Evolutionary conservation across 305 asterid species (phyloP).

Genomic region (Solanum hybrid): DNA sequence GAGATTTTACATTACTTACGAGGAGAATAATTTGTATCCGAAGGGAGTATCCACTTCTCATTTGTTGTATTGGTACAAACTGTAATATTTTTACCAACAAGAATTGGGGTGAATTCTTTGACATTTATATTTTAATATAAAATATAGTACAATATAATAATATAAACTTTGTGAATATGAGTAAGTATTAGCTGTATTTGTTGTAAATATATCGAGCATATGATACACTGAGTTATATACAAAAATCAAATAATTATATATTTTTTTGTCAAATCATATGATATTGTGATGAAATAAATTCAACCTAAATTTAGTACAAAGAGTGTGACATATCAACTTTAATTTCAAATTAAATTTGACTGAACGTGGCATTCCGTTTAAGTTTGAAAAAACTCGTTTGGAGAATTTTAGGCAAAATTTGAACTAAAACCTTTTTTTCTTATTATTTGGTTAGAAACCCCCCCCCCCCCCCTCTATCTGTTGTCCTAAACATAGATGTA

Average conservation of each 20-base stretch:
- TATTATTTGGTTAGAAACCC: neutral
- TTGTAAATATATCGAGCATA: neutral
- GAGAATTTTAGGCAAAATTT: neutral
- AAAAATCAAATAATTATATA: neutral
- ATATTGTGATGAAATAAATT: neutral
- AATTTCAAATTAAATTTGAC: neutral
- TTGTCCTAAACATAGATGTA: neutral
- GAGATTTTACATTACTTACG: neutral
- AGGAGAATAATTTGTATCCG: neutral
- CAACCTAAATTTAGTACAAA: neutral
- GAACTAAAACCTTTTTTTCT: neutral
- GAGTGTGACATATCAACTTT: neutral
- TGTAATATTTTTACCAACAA: neutral
- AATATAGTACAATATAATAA: neutral
- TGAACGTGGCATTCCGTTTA: neutral
- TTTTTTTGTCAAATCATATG: neutral
- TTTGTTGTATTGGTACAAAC: neutral
- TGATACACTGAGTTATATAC: neutral
- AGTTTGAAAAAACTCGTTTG: neutral
- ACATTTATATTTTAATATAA: too few relatives aligned
- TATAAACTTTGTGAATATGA: neutral
- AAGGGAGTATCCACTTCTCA: neutral
- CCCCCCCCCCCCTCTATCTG: too few relatives aligned
- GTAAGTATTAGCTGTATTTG: neutral
- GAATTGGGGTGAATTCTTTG: neutral